Evolutionary conservation across 257 asterid species (phyloP), one percentile per base, ranked within the genome.

Genomic region (Solanum dulcamara): DNA sequence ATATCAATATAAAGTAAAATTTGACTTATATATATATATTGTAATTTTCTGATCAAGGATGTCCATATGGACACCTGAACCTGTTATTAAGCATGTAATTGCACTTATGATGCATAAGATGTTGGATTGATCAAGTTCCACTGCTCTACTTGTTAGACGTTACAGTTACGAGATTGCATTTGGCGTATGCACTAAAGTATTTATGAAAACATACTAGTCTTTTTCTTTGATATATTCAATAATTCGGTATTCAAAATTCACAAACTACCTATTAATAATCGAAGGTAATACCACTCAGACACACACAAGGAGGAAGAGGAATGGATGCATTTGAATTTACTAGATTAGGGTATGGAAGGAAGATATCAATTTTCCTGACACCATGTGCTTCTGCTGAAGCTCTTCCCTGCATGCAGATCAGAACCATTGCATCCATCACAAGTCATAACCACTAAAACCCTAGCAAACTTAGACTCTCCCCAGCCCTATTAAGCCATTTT

Each of bases 351-450:
- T 79, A 79, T 79, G 83, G 83, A 13, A 44, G 64, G 2, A 30
- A 67, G 83, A 79, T 79, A 79, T 79, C 28, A 46, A 17, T 79
- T 26, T 46, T 48, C 15, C 83, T 79, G 83, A 28, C 83, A 79
- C 83, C 83, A 79, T 79, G 83, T 79, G 83, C 83, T 48, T 26
- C 64, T 77, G 83, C 64, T 75, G 24, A 46, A 75, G 82, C 60
- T 75, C 82, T 46, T 44, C 30, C 50, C 26, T 79, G 64, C 83
- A 77, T 28, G 60, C 4, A 37, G 38, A 75, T 44, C 81, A 44
- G 59, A 42, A 74, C 35, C 81, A 74, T 64, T 71, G 53, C 30
- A 70, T 71, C 80, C 80, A 71, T 38, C 46, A 74, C 17, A n/a
- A 38, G 42, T 9, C 42, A 62, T 75, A 50, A 9, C 83, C 83